Percentiles rank a stretch among this genome's conserved stretches.
Conservation (phyloP, 352 stramenopile species). For the Aphanomyces cochlioides region DNA sequence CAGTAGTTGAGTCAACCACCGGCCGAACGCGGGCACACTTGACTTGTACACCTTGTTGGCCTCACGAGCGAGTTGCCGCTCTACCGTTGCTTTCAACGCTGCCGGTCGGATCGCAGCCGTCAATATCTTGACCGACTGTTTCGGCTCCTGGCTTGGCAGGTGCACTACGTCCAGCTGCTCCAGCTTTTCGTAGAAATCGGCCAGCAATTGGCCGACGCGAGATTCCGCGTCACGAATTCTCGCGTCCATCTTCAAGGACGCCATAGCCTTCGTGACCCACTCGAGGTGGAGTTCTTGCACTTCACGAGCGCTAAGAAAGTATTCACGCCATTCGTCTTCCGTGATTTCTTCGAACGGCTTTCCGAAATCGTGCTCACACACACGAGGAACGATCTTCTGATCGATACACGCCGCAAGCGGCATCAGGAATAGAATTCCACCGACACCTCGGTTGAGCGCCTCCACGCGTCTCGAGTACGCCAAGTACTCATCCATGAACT, state of each 20-base stretch:
- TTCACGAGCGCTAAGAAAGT: conserved; percentile 20
- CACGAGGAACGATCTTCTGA: conserved; percentile 29
- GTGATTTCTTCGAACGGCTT: conserved; percentile 16
- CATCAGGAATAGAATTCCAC: conserved; percentile 20
- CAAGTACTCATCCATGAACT: conserved; percentile 27
- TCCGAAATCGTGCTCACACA: conserved; percentile 25
- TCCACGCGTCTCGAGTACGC: conserved; percentile 13
- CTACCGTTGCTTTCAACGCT: neutral
- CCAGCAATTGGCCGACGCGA: conserved; percentile 21
- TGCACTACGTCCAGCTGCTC: conserved; percentile 25
- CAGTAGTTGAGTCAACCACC: neutral
- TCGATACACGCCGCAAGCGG: conserved; percentile 25
- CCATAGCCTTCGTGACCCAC: conserved; percentile 12
- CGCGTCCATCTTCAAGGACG: conserved; percentile 23
- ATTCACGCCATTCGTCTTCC: conserved; percentile 25
- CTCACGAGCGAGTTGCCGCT: neutral
- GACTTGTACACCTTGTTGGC: conserved; percentile 5
- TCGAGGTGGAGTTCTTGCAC: conserved; percentile 12
- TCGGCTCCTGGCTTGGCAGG: conserved; percentile 23
- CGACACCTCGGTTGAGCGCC: conserved; percentile 11
- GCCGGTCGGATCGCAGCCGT: conserved; percentile 5
- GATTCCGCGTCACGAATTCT: conserved; percentile 24
- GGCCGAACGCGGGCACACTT: conserved; percentile 3
- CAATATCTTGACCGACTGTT: conserved; percentile 19
- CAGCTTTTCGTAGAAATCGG: conserved; percentile 27